Evolutionary conservation across 2,329 filamentous ascomycete species (phyloP).

Genomic region (Fusarium sp.): DNA sequence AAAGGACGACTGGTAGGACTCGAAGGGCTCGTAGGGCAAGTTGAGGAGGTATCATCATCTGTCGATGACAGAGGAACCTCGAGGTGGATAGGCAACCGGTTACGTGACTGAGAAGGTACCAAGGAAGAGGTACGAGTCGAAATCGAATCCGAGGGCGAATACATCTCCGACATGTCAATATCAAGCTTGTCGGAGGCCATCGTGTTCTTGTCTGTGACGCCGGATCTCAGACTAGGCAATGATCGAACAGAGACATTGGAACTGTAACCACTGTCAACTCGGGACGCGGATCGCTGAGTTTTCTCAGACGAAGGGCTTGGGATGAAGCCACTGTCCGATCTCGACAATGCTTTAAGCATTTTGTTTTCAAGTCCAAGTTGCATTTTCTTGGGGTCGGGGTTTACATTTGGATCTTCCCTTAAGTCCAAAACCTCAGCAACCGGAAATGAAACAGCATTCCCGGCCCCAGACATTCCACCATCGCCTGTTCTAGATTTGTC

Average conservation of each 20-base stretch:
- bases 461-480: slow-evolving; percentile 36
- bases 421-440: slow-evolving; percentile 54
- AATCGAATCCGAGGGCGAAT: slow-evolving; percentile 33
- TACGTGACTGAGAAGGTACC: slow-evolving; percentile 33
- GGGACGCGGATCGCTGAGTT: slow-evolving; percentile 61
- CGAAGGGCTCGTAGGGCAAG: slow-evolving; percentile 33
- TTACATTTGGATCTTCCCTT: slow-evolving; percentile 59
- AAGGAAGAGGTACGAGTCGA: slow-evolving; percentile 39
- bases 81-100: slow-evolving; percentile 34
- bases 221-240: slow-evolving; percentile 52
- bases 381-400: slow-evolving; percentile 47
- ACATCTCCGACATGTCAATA: slow-evolving; percentile 19
- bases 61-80: slow-evolving; percentile 32
- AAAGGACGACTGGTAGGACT: slow-evolving; percentile 34
- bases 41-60: slow-evolving; percentile 35
- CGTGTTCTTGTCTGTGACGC: slow-evolving; percentile 36
- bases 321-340: slow-evolving; percentile 63
- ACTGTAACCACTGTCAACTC: slow-evolving; percentile 72
- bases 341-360: slow-evolving; percentile 41
- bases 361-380: slow-evolving; percentile 40
- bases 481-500: slow-evolving; percentile 34
- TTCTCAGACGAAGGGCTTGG: slow-evolving; percentile 60
- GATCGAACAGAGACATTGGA: slow-evolving; percentile 70
- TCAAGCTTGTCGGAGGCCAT: slow-evolving; percentile 37
- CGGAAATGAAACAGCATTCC: slow-evolving; percentile 52